A percentile compares a stretch with the other conserved stretches of the same genome.
Conservation (phyloP, 1,139 yeast species). For the Magnusiomyces sp. region DNA sequence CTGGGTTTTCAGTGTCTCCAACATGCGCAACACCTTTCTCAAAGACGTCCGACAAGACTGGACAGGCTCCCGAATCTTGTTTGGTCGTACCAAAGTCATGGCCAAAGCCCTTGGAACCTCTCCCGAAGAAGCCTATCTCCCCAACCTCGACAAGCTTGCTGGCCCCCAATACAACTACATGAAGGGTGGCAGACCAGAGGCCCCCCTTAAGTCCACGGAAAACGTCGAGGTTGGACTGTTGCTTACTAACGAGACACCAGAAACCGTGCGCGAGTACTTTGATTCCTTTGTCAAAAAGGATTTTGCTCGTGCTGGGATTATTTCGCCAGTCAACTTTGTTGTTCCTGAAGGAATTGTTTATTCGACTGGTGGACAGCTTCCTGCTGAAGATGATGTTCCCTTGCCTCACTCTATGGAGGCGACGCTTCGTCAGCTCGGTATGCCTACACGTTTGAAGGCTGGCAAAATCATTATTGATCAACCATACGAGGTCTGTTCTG, state of each 20-base stretch:
- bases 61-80: conserved; percentile 74
- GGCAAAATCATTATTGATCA: conserved; percentile 76
- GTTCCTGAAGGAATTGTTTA: conserved; percentile 87
- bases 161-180: conserved; percentile 30
- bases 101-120: conserved; percentile 87
- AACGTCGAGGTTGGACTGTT: conserved; percentile 61
- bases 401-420: conserved; percentile 94
- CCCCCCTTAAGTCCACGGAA: no score
- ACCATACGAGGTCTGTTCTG: conserved; percentile 70
- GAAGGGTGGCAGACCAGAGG: conserved; percentile 37
- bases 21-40: conserved; percentile 91
- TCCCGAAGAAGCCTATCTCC: conserved; percentile 83
- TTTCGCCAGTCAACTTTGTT: conserved; percentile 71
- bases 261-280: conserved; percentile 80
- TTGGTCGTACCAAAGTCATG: conserved; percentile 89
- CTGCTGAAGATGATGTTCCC: conserved; percentile 89
- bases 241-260: conserved; percentile 78
- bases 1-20: conserved; percentile 82
- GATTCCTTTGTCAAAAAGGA: conserved; percentile 69
- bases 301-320: conserved; percentile 82
- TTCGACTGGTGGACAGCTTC: conserved; percentile 90
- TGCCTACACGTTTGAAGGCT: conserved; percentile 82
- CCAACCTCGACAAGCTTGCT: conserved; percentile 64
- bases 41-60: conserved; percentile 90
- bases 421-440: conserved; percentile 78